Evolutionary conservation across 495 filamentous ascomycete genomes (phyloP).

Genomic region (Geopyxis carbonaria): DNA sequence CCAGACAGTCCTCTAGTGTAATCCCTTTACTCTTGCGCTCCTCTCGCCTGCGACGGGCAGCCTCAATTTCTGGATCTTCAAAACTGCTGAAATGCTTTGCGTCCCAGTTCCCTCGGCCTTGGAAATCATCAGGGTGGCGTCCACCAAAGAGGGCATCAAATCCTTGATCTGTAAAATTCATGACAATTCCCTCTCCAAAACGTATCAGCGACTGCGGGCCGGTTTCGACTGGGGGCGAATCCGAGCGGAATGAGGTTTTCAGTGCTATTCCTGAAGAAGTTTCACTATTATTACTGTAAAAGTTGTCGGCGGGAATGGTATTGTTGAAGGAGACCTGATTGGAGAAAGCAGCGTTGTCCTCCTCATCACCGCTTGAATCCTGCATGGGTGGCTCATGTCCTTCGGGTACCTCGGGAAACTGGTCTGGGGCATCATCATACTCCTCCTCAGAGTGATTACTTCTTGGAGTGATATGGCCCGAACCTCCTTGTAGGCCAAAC

Average conservation of each 20-base stretch:
- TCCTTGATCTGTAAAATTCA: constrained; percentile 59
- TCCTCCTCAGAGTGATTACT: no score
- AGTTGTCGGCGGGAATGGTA: constrained; percentile 5
- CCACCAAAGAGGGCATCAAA: constrained; percentile 54
- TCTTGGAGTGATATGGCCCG: no score
- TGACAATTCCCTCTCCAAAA: constrained; percentile 61
- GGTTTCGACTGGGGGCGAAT: constrained; percentile 24
- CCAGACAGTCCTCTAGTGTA: constrained; percentile 74
- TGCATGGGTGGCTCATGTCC: neutral
- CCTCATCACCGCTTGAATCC: constrained; percentile 2
- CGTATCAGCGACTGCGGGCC: constrained; percentile 46
- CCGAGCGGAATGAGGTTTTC: constrained; percentile 11
- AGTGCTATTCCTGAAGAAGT: constrained; percentile 16
- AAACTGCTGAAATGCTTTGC: constrained; percentile 36
- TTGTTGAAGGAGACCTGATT: constrained; percentile 3
- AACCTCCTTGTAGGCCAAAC: no score
- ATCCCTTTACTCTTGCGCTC: constrained; percentile 55
- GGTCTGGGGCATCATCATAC: neutral
- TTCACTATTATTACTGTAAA: constrained; percentile 15
- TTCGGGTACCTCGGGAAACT: neutral
- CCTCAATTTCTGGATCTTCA: constrained; percentile 49
- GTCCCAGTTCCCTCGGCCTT: constrained; percentile 33
- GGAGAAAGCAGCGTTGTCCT: neutral
- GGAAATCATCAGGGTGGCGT: constrained; percentile 29
- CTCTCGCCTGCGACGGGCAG: constrained; percentile 39